These are phyloP conservation scores for Nannizzia gypsea DNA, from an alignment of 2,329 filamentous ascomycete genomes.

Conservation along the genomic window DNA sequence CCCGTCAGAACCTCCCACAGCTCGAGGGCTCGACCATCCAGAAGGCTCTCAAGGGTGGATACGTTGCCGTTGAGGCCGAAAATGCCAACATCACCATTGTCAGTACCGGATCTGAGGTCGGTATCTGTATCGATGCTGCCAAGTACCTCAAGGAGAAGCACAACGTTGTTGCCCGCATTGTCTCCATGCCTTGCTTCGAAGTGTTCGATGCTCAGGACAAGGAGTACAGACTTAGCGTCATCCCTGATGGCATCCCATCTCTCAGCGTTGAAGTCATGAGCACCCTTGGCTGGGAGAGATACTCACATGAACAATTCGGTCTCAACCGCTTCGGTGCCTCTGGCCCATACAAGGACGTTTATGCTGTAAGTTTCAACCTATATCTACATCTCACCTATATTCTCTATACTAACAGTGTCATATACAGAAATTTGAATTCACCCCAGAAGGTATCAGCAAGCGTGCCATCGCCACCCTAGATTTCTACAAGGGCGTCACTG, in stretches of 20 bases:
- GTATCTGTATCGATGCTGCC: slow-evolving; percentile 82
- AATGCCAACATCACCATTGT: slow-evolving; percentile 79
- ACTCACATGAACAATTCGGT: slow-evolving; percentile 98
- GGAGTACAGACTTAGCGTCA: slow-evolving; percentile 85
- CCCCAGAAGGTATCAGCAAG: slow-evolving; percentile 91
- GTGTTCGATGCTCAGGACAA: slow-evolving; percentile 89
- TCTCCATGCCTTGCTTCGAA: slow-evolving; percentile 93
- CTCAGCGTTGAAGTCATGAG: slow-evolving; percentile 93
- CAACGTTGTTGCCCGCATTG: slow-evolving; percentile 76
- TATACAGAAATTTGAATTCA: slow-evolving; percentile 94
- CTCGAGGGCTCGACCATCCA: slow-evolving; percentile 88
- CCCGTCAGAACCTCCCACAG: slow-evolving; percentile 95
- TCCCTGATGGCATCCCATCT: slow-evolving; percentile 87
- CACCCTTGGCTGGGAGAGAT: slow-evolving; percentile 97
- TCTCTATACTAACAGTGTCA: slow-evolving; percentile 5
- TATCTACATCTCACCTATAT: not conserved
- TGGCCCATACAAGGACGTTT: slow-evolving; percentile 94
- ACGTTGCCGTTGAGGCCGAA: slow-evolving; percentile 74
- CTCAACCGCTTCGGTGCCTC: slow-evolving; percentile 98
- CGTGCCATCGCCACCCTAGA: slow-evolving; percentile 82
- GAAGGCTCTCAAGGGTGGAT: slow-evolving; percentile 86
- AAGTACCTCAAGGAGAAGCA: slow-evolving; percentile 85
- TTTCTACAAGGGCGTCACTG: slow-evolving; percentile 93
- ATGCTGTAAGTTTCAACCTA: slow-evolving; percentile 54
- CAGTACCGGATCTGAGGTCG: slow-evolving; percentile 91